phyloP scores from a whole-genome alignment of 2,329 filamentous ascomycete species.

The Ustilaginoidea virens region DNA sequence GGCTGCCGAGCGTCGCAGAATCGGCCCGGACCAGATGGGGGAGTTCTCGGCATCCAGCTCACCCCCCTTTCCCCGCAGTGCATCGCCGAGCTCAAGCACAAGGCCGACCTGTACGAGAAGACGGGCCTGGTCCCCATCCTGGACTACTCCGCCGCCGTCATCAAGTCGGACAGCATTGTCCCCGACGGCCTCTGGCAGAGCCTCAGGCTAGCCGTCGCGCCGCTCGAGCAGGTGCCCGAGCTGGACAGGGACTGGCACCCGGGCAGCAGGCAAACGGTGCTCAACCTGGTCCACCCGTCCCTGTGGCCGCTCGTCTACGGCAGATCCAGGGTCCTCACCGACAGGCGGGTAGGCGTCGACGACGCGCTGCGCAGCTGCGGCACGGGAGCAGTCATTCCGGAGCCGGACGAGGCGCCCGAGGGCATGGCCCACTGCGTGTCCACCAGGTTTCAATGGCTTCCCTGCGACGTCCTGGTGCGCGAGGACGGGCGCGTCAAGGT shows the following conservation, averaged over 20 bases:
- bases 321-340: slow-evolving; percentile 18
- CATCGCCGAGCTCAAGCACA: slow-evolving; percentile 15
- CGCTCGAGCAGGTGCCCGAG: slow-evolving; percentile 35
- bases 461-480: slow-evolving; percentile 29
- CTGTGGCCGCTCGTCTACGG: slow-evolving; percentile 45
- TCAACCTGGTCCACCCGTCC: slow-evolving; percentile 49
- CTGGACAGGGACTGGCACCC: slow-evolving; percentile 45
- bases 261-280: slow-evolving; percentile 36
- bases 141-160: slow-evolving; percentile 9
- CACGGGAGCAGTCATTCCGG: slow-evolving; percentile 14
- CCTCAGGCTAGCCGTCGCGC: slow-evolving; percentile 26
- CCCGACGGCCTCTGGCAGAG: slow-evolving; percentile 12
- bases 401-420: slow-evolving; percentile 2
- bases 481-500: slow-evolving; percentile 21
- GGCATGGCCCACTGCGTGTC: not conserved
- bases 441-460: slow-evolving; percentile 28
- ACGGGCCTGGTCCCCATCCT: slow-evolving; percentile 17
- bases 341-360: slow-evolving; percentile 19
- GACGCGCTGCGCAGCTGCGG: slow-evolving; percentile 20
- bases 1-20: not conserved
- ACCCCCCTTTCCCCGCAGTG: slow-evolving; percentile 13
- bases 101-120: slow-evolving; percentile 17
- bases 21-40: not conserved
- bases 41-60: too few relatives aligned
- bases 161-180: slow-evolving; percentile 20